Percentiles rank a stretch among this genome's conserved stretches.
phyloP scores from a whole-genome alignment of 2,329 filamentous ascomycete species.

The Diaporthe amygdali region DNA sequence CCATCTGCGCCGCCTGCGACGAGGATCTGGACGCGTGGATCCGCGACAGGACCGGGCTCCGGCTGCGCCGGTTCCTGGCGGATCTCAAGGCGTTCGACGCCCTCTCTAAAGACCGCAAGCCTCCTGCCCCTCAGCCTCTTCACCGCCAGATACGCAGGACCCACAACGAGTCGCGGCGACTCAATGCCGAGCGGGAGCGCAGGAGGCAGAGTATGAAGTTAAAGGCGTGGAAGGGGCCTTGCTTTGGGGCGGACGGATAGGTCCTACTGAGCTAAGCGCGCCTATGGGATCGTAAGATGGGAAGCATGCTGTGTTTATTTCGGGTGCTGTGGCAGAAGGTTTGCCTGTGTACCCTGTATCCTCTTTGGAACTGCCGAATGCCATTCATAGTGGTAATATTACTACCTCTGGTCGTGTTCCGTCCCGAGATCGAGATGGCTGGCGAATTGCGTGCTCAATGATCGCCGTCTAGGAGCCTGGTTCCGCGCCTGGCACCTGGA shows the following conservation, averaged over 20 bases:
- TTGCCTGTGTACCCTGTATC: background rate
- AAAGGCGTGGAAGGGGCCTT: constrained; percentile 2
- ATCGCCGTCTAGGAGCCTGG: background rate
- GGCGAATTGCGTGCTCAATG: background rate
- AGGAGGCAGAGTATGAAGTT: constrained; percentile 4
- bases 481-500: too few relatives aligned
- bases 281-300: background rate
- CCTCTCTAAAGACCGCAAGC: constrained; percentile 38
- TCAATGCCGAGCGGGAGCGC: constrained; percentile 11
- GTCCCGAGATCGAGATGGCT: background rate
- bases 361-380: background rate
- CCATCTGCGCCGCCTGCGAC: constrained; percentile 61
- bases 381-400: constrained; percentile 22
- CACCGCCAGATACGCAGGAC: constrained; percentile 17
- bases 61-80: constrained; percentile 59
- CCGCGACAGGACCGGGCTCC: constrained; percentile 54
- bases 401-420: background rate
- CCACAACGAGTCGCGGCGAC: background rate
- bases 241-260: constrained; percentile 18
- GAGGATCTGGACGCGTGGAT: constrained; percentile 59
- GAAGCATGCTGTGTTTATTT: background rate
- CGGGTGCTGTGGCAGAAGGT: background rate
- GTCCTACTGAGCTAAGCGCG: background rate
- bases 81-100: constrained; percentile 58
- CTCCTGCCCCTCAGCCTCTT: background rate